These are phyloP conservation scores for Solanum clarkiae DNA, from an alignment of 257 asterid species.

Conservation along the genomic window DNA sequence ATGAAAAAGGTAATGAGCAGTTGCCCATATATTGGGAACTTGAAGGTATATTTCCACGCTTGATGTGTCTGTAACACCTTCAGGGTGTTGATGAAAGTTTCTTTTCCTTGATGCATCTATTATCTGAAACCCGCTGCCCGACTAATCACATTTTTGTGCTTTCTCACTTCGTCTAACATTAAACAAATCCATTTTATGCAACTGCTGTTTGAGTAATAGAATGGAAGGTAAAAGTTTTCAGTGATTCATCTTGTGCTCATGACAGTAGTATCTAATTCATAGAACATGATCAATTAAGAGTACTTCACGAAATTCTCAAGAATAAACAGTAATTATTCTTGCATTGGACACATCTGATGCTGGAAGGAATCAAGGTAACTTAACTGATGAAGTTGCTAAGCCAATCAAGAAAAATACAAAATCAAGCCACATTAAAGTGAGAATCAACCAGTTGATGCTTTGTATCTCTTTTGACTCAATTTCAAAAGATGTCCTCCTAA, in stretches of 20 bases:
- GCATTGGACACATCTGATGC: neutral
- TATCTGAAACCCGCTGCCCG: neutral
- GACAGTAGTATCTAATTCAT: neutral
- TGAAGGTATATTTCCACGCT: neutral
- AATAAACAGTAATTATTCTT: neutral
- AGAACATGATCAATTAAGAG: neutral
- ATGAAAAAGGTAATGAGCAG: neutral
- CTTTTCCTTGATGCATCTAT: neutral
- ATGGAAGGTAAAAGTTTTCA: neutral
- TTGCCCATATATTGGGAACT: neutral
- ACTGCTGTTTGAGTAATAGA: neutral
- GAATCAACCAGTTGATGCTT: neutral
- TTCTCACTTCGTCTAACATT: neutral
- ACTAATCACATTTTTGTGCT: neutral
- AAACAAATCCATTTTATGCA: neutral
- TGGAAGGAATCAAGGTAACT: neutral
- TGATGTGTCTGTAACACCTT: neutral
- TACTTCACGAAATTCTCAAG: neutral
- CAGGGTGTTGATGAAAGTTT: neutral
- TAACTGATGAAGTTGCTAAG: neutral
- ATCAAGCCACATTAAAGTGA: neutral
- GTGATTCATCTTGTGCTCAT: neutral
- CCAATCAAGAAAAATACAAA: neutral
- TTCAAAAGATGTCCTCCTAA: conserved; percentile 3
- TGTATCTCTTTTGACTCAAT: neutral